Percentiles rank a stretch among this genome's conserved stretches.
Evolutionary conservation across 352 stramenopile species (phyloP).

Genomic region (Phytophthora multivora): DNA sequence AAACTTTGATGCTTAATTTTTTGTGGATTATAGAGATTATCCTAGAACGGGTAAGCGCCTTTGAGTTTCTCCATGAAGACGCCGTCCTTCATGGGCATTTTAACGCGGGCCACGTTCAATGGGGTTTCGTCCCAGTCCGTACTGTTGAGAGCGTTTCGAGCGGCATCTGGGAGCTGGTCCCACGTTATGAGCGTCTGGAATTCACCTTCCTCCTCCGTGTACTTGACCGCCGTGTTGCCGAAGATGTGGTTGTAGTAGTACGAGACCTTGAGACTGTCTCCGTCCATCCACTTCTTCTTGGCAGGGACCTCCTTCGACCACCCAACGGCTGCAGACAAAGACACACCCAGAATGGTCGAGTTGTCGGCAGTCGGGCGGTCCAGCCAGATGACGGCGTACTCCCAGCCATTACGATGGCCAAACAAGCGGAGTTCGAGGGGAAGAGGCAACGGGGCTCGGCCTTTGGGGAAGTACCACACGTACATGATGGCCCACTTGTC

Average conservation of each 20-base stretch:
- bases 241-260: conserved; percentile 34
- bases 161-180: conserved; percentile 26
- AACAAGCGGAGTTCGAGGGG: conserved; percentile 7
- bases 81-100: conserved; percentile 39
- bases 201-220: conserved; percentile 24
- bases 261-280: conserved; percentile 28
- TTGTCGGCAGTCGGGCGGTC: conserved; percentile 19
- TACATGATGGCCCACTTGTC: conserved; percentile 27
- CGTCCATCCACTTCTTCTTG: conserved; percentile 18
- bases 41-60: conserved; percentile 14
- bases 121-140: conserved; percentile 26
- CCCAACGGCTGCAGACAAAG: conserved; percentile 25
- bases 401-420: conserved; percentile 46
- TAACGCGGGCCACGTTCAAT: conserved; percentile 21
- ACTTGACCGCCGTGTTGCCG: conserved; percentile 19
- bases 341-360: conserved; percentile 22
- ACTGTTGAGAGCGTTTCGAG: conserved; percentile 26
- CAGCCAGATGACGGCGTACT: conserved; percentile 49
- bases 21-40: too few species aligned
- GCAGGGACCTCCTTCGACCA: conserved; percentile 27
- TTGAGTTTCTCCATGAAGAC: conserved; percentile 34
- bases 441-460: conserved; percentile 17
- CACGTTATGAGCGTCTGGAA: conserved; percentile 23
- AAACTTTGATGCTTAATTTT: conserved; percentile 12
- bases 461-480: conserved; percentile 48